phyloP scores from a whole-genome alignment of 768 basidiomycete genomes.

The Serendipita sp. region DNA sequence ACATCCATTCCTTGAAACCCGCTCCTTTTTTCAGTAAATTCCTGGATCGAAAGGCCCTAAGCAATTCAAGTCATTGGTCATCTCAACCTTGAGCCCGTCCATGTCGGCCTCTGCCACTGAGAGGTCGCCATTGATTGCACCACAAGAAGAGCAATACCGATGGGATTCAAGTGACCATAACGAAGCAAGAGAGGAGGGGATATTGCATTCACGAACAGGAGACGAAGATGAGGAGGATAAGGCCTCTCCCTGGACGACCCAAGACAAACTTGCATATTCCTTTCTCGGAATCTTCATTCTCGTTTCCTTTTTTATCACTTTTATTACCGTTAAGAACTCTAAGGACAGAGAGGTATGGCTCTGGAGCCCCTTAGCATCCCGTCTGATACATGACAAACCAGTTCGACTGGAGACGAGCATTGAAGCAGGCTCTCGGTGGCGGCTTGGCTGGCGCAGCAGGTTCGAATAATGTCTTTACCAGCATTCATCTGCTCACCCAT shows the following conservation, averaged over 20 bases:
- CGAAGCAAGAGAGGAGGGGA: background rate
- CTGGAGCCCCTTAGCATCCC: background rate
- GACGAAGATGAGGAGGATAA: background rate
- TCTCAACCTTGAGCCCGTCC: background rate
- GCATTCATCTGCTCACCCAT: slow-evolving; percentile 9
- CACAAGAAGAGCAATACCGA: background rate
- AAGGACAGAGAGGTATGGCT: background rate
- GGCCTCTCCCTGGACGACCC: background rate
- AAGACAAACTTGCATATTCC: background rate
- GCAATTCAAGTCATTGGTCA: too few relatives aligned
- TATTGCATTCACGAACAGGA: background rate
- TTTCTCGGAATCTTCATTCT: background rate
- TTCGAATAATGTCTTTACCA: slow-evolving; percentile 16
- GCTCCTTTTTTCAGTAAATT: too few relatives aligned
- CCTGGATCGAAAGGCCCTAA: too few relatives aligned
- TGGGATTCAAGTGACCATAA: background rate
- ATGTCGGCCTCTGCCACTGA: background rate
- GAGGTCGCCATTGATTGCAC: background rate
- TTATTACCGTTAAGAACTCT: background rate
- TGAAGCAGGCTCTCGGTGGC: slow-evolving; percentile 76
- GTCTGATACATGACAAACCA: slow-evolving; percentile 18
- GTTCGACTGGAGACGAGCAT: slow-evolving; percentile 66
- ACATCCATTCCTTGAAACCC: too few relatives aligned
- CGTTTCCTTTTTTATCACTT: background rate
- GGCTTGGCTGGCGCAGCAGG: slow-evolving; percentile 81